A percentile compares a stretch with the other conserved stretches of the same genome.
These are phyloP conservation scores for Psilocybe tampanensis DNA, from an alignment of 768 basidiomycete species.

Conservation along the genomic window DNA sequence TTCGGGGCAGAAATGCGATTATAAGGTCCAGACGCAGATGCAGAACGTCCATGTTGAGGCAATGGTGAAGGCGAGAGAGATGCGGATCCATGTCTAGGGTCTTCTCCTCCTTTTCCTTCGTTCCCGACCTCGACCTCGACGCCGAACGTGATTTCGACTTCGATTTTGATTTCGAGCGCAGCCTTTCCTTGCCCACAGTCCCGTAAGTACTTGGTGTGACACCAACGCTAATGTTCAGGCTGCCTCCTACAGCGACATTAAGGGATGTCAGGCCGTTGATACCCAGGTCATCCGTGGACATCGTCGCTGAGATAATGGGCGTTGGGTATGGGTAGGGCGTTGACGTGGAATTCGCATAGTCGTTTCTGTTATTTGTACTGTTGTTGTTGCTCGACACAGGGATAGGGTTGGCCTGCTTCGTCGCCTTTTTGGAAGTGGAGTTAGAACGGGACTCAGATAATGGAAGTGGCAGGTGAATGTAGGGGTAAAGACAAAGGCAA, in stretches of 20 bases:
- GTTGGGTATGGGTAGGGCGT: background rate
- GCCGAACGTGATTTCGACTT: too few relatives aligned
- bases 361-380: background rate
- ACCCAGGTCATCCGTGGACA: constrained; percentile 5
- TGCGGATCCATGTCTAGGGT: background rate
- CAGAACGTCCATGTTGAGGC: background rate
- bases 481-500: background rate
- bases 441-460: too few relatives aligned
- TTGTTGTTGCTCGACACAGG: background rate
- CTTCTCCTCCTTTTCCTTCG: background rate
- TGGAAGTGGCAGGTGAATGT: too few relatives aligned
- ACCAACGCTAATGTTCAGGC: background rate
- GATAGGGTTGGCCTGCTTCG: background rate
- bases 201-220: background rate
- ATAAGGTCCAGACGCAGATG: background rate
- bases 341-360: background rate
- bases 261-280: background rate
- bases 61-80: background rate
- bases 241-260: background rate
- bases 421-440: background rate
- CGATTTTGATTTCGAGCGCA: too few relatives aligned
- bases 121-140: background rate
- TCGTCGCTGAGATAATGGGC: constrained; percentile 2
- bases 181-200: too few relatives aligned
- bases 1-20: too few relatives aligned